Base-by-base conservation (phyloP, 1,139 yeast species). In the Sugiyamaella castrensis region DNA sequence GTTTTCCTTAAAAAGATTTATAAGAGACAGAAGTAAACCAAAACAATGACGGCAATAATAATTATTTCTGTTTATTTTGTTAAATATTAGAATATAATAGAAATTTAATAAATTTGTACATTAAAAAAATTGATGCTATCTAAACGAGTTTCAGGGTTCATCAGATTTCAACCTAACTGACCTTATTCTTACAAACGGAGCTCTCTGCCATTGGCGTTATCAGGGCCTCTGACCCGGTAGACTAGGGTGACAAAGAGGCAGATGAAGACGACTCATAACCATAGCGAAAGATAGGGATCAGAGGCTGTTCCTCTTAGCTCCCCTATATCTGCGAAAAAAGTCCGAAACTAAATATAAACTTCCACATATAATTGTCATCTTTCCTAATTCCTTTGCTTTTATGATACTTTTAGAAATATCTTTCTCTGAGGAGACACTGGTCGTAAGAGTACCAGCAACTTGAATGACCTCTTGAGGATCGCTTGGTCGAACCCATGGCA, bases 1-100 rank as follows among this genome's bases (percentile, higher is more conserved):
- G 80, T 82, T 7, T 94, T 94, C 75, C 80, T 94, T 65, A 78
- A 80, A 69, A 94, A 92, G 74, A 87, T 94, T 61, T 92, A 94
- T 81, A 91, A 89, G 76, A 84, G 99, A 71, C 79, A 83, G 54
- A 92, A 91, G 75, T 92, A 80, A 51, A 8, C 7, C 33, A 33
- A 11, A 40, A 5, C 19, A 41, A 34, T 15, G 42, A 15, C 2
- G 15, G 13, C n/a, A 10, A 37, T 26, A 24, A 12, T 41, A 6
- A n/a, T 19, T 19, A 5, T 3, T 19, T 19, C 9, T 11, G 42
- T 40, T 35, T 30, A 40, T 37, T 37, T 12, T 32, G 27, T 28
- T 34, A 4, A 42, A 12, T 24, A 33, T 15, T n/a, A 35, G 19
- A 16, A 34, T 28, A 24, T 15, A 15, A 34, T 37, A 33, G 10